phyloP scores from a whole-genome alignment of 2,329 filamentous ascomycete genomes.

The Xylariaceae sp. region DNA sequence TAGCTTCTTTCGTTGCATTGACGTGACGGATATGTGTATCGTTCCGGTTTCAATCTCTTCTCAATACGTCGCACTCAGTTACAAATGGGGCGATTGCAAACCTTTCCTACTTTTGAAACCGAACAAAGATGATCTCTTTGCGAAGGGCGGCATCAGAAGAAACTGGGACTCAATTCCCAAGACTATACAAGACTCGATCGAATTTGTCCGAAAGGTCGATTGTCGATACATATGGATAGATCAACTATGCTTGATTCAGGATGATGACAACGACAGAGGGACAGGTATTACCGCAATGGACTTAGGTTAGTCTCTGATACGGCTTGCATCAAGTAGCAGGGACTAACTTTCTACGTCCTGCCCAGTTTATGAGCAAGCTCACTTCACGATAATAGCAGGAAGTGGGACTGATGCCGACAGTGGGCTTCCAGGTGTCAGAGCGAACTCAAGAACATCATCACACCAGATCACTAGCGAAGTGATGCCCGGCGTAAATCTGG shows the following conservation, averaged over 20 bases:
- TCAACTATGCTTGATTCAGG: conserved; percentile 18
- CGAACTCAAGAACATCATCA: conserved; percentile 10
- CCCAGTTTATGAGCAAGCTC: conserved; percentile 16
- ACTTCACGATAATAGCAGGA: conserved; percentile 17
- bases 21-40: conserved; percentile 19
- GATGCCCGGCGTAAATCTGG: conserved; percentile 13
- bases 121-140: conserved; percentile 18
- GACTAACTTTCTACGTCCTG: no score
- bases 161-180: conserved; percentile 16
- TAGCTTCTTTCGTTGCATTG: conserved; percentile 19
- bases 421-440: conserved; percentile 14
- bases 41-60: conserved; percentile 13
- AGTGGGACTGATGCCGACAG: conserved; percentile 16
- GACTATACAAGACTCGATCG: conserved; percentile 17
- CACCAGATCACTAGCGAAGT: conserved; percentile 12
- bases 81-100: conserved; percentile 16
- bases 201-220: conserved; percentile 13
- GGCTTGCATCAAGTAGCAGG: no score
- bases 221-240: conserved; percentile 20
- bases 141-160: conserved; percentile 11
- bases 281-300: conserved; percentile 20
- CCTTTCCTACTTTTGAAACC: conserved; percentile 14
- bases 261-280: conserved; percentile 12
- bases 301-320: not conserved
- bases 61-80: conserved; percentile 18